These are phyloP conservation scores for Kwoniella bestiolae DNA, from an alignment of 768 basidiomycete species.

Conservation along the genomic window DNA sequence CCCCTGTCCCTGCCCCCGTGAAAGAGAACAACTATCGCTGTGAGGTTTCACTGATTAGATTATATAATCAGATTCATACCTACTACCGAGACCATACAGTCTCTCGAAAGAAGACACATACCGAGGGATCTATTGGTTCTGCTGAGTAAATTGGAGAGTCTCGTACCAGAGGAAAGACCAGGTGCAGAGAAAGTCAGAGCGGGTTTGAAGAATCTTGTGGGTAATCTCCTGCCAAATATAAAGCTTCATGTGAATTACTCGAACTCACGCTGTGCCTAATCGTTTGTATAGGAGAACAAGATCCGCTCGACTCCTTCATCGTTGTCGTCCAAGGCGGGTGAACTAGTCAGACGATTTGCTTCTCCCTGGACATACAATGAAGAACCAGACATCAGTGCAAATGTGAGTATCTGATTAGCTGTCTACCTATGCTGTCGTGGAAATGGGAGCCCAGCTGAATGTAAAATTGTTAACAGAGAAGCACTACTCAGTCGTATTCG, in stretches of 20 bases:
- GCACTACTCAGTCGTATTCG: constrained; percentile 9
- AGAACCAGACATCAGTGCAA: neutral
- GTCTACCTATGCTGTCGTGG: neutral
- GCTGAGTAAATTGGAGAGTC: constrained; percentile 72
- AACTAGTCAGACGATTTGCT: constrained; percentile 21
- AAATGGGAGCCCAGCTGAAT: neutral
- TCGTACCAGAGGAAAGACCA: constrained; percentile 68
- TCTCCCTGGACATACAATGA: constrained; percentile 6
- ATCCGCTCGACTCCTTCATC: constrained; percentile 7
- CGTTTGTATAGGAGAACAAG: neutral
- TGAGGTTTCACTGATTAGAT: neutral
- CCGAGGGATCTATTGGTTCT: constrained; percentile 73
- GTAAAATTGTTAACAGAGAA: neutral
- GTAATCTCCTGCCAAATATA: constrained; percentile 43
- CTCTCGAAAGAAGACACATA: constrained; percentile 73
- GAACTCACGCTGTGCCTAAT: neutral
- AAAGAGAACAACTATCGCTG: neutral
- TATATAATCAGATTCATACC: constrained; percentile 62
- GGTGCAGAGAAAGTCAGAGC: constrained; percentile 71
- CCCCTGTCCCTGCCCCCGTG: too few relatives aligned
- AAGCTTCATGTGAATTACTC: too few relatives aligned
- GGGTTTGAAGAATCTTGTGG: constrained; percentile 74
- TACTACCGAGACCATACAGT: constrained; percentile 62
- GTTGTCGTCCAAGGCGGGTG: constrained; percentile 7
- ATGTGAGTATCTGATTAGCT: neutral